Evolutionary conservation across 164 flowering plant genomes (phyloP), one percentile per base, ranked within the genome.

Genomic region (Berberis vulgaris): DNA sequence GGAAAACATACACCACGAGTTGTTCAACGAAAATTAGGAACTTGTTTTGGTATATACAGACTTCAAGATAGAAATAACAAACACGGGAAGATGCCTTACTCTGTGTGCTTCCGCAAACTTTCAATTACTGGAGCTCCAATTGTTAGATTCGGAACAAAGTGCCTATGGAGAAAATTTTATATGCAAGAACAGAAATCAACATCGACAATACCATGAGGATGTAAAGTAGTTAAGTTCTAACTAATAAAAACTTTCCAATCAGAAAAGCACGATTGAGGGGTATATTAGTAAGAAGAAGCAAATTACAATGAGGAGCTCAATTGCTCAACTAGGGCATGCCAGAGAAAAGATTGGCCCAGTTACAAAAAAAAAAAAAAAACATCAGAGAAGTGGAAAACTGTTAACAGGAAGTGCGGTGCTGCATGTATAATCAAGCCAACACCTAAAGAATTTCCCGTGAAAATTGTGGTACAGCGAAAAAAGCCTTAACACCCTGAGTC

Each of bases 101-200:
- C 71, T 6, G 99, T 86, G 77, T 91, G 98, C 78, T 95, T 91
- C 79, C 97, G 81, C 78, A 95, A 70, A 73, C 97, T 88, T 80
- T 79, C 88, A 62, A 91, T 91, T 57, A 91, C 89, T 44, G 98
- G 99, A 71, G 98, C 92, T 67, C 98, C 98, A 71, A 91, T 84
- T 0, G 99, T 88, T 59, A 95, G 88, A 76, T 95, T 95, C 11
- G 97, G 96, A 57, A 95, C 99, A 75, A 91, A 95, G 67, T 95
- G 99, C 83, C 99, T 95, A 57, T 39, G 45, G 43, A 61, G 60
- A 73, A 59, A 13, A 55, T 69, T 70, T 67, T 26, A 62, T 45
- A 2, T 40, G 41, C 49, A 8, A 45, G 57, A 61, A 26, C 58
- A 13, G 7, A n/a, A 2, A 43, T 55, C 46, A 41, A 42, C n/a